A percentile compares a stretch with the other conserved stretches of the same genome.
Conservation (phyloP, 345 rosid species). For the Citrus glauca region DNA sequence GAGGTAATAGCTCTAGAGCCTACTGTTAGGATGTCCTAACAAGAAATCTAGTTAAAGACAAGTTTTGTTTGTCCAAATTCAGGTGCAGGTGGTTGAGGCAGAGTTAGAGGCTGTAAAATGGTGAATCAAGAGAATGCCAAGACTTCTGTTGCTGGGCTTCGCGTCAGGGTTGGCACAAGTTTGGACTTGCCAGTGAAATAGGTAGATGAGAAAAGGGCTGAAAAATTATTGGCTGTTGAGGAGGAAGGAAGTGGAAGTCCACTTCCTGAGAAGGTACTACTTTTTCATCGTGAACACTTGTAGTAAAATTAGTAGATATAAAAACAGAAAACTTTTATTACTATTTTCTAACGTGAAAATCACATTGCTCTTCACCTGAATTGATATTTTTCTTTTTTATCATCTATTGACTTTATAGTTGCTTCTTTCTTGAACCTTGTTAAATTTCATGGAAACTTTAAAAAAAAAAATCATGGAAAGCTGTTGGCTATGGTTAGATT, state of each 20-base stretch:
- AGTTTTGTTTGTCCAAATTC: no score
- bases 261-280: slow-evolving; percentile 39
- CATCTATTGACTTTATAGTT: background rate
- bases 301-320: background rate
- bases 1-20: no score
- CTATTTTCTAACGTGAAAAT: background rate
- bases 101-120: slow-evolving; percentile 36
- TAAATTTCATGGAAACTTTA: no score
- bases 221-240: slow-evolving; percentile 17
- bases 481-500: no score
- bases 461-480: no score
- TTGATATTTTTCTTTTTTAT: background rate
- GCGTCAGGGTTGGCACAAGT: slow-evolving; percentile 26
- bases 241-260: no score
- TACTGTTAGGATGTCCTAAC: no score
- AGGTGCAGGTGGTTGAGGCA: slow-evolving; percentile 25
- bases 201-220: slow-evolving; percentile 29
- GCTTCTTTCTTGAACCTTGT: background rate
- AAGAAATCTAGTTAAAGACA: no score
- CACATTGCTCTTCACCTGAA: background rate
- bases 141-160: slow-evolving; percentile 21
- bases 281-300: background rate
- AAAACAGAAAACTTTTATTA: background rate
- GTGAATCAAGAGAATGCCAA: slow-evolving; percentile 37
- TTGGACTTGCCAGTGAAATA: slow-evolving; percentile 22